Percentiles rank a stretch among this genome's conserved stretches.
phyloP scores from a whole-genome alignment of 2,329 filamentous ascomycete genomes.

The Stachybotrys echinatus region DNA sequence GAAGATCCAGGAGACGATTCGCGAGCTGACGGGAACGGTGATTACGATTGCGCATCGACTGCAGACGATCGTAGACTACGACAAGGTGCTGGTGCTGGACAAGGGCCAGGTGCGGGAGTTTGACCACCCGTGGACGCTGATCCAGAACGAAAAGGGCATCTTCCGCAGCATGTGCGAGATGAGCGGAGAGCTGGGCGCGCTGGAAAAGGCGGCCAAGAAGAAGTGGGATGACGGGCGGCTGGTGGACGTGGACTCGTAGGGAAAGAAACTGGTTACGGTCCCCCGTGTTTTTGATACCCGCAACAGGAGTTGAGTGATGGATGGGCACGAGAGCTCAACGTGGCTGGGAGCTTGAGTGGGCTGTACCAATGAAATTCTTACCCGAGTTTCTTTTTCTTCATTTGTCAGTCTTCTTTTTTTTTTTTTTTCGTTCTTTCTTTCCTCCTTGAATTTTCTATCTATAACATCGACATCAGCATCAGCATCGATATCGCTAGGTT shows the following conservation, averaged over 20 bases:
- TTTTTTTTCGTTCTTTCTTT: too few species aligned
- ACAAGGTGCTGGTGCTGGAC: conserved; percentile 93
- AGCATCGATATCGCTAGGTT: background rate
- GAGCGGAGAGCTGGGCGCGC: conserved; percentile 50
- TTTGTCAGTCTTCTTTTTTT: background rate
- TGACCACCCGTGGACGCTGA: conserved; percentile 80
- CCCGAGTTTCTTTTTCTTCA: background rate
- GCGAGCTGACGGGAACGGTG: conserved; percentile 88
- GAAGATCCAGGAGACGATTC: conserved; percentile 94
- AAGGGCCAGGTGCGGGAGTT: conserved; percentile 84
- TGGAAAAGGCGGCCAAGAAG: conserved; percentile 52
- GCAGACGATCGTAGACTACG: conserved; percentile 96
- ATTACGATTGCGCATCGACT: conserved; percentile 95
- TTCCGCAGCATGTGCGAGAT: conserved; percentile 62
- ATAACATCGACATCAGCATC: too few species aligned
- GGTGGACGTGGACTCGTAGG: conserved; percentile 25
- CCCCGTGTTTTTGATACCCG: too few species aligned
- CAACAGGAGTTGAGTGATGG: background rate
- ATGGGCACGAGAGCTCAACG: too few species aligned
- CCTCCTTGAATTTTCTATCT: too few species aligned
- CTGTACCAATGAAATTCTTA: background rate
- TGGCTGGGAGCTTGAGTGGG: background rate
- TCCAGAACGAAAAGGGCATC: conserved; percentile 62
- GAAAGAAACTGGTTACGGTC: too few species aligned
- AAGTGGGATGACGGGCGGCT: conserved; percentile 36